Conservation (phyloP, 2,329 filamentous ascomycete genomes). For the Cytospora paraplurivora region DNA sequence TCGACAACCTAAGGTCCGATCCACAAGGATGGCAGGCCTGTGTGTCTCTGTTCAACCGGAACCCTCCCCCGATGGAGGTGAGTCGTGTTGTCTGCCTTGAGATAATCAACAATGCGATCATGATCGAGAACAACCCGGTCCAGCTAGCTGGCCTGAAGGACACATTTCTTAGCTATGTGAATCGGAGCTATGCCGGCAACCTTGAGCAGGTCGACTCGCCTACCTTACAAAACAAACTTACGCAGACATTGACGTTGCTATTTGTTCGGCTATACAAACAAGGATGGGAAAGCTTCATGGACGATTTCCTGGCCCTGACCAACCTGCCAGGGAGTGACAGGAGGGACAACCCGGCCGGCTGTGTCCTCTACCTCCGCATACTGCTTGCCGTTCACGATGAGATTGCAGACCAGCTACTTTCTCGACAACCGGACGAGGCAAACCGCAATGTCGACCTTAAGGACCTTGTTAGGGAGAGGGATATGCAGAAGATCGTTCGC, state of each 20-base stretch:
- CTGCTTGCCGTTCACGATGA: constrained; percentile 93
- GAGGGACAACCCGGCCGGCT: constrained; percentile 72
- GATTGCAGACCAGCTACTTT: constrained; percentile 89
- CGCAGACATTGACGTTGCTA: constrained; percentile 91
- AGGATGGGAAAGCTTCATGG: constrained; percentile 87
- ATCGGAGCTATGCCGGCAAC: constrained; percentile 68
- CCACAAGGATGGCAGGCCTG: constrained; percentile 89
- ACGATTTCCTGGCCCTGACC: constrained; percentile 82
- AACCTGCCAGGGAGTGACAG: constrained; percentile 59
- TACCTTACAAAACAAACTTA: constrained; percentile 92
- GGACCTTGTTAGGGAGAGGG: constrained; percentile 81
- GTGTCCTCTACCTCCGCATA: constrained; percentile 85
- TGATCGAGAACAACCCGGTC: constrained; percentile 74
- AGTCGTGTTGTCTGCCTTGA: constrained; percentile 89
- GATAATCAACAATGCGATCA: constrained; percentile 88
- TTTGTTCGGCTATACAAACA: constrained; percentile 85
- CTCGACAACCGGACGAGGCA: constrained; percentile 74
- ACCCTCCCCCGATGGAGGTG: constrained; percentile 75
- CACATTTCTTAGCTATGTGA: constrained; percentile 78
- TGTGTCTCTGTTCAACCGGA: constrained; percentile 79
- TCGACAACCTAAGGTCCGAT: constrained; percentile 77
- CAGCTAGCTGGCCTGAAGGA: constrained; percentile 78
- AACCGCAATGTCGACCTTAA: constrained; percentile 89
- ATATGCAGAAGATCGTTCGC: constrained; percentile 83
- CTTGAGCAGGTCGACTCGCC: constrained; percentile 66